Conservation (phyloP, 345 rosid genomes). For the Moricandia moricandioides region DNA sequence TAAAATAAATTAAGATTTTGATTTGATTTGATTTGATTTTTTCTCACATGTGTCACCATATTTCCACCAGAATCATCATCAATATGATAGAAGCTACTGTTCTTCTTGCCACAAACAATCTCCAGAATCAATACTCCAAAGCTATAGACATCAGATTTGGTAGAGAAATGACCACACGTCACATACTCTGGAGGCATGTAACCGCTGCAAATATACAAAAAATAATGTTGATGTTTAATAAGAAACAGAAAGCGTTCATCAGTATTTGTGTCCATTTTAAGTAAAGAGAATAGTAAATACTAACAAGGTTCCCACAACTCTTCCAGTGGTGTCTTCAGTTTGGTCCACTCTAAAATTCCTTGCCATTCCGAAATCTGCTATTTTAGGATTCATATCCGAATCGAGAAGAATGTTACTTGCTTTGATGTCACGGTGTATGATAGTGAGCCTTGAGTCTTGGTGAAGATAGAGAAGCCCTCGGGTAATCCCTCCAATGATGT, state of each 20-base stretch:
- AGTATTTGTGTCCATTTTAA: background rate
- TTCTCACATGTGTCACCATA: constrained; percentile 12
- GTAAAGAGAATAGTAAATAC: background rate
- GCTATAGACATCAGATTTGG: constrained; percentile 41
- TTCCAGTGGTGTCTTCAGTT: constrained; percentile 1
- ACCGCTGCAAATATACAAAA: constrained; percentile 27
- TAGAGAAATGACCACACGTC: constrained; percentile 25
- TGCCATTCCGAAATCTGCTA: constrained; percentile 17
- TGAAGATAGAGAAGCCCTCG: constrained; percentile 23
- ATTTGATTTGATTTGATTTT: background rate
- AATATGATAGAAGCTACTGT: constrained; percentile 22
- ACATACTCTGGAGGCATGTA: constrained; percentile 45
- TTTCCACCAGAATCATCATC: constrained; percentile 15
- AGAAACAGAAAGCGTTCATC: background rate
- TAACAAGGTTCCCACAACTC: constrained; percentile 23
- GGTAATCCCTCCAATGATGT: background rate
- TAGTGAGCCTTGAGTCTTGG: constrained; percentile 22
- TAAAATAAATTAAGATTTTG: background rate
- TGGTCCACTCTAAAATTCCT: constrained; percentile 16
- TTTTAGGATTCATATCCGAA: constrained; percentile 11
- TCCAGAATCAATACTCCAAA: constrained; percentile 39
- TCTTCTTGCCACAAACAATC: constrained; percentile 37
- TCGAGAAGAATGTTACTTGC: constrained; percentile 21
- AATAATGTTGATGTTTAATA: background rate
- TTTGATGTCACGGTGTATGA: constrained; percentile 32